Evolutionary conservation across 148 eudicot genomes (phyloP).

Genomic region (Cornus florida): DNA sequence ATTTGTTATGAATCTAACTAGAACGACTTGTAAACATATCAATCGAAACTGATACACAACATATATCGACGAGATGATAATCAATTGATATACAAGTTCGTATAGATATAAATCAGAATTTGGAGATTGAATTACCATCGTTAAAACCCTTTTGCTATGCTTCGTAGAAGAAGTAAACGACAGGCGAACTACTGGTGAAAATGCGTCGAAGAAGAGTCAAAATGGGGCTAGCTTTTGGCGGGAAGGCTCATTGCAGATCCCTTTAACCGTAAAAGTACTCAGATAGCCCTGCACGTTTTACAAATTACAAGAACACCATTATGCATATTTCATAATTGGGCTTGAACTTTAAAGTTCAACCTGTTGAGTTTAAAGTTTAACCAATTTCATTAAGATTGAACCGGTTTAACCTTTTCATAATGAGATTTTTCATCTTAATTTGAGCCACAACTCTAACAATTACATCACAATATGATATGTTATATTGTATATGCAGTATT

Average conservation of each 20-base stretch:
- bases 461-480: no score
- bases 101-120: not conserved
- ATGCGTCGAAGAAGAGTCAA: constrained; percentile 6
- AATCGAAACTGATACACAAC: not conserved
- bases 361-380: no score
- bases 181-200: not conserved
- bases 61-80: not conserved
- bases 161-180: constrained; percentile 1
- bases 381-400: no score
- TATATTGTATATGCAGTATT: no score
- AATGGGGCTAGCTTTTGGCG: constrained; percentile 11
- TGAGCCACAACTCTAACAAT: no score
- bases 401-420: no score
- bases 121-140: constrained; percentile 11
- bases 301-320: not conserved
- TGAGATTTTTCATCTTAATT: no score
- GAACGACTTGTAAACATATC: not conserved
- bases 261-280: not conserved
- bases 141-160: not conserved
- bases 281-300: not conserved
- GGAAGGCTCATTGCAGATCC: not conserved
- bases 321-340: no score
- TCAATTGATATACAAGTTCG: not conserved
- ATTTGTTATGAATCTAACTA: not conserved
- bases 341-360: no score